Evolutionary conservation across 176 grass and related monocot genomes (phyloP).

Genomic region (Dactylis glomerata): DNA sequence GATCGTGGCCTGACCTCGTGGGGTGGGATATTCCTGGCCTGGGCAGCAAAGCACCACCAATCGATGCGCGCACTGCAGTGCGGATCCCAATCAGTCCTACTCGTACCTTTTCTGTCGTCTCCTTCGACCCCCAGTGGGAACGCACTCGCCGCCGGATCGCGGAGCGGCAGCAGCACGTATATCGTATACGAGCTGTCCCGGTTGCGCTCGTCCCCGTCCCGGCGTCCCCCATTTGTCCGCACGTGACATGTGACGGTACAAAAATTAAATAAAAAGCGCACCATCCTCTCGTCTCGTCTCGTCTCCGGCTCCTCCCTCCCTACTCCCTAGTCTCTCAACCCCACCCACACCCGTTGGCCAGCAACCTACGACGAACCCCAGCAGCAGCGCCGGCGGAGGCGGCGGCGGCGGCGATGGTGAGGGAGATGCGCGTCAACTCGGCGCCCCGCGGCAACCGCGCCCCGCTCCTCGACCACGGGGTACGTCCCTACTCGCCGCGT

Average conservation of each 20-base stretch:
- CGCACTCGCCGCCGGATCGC: neutral
- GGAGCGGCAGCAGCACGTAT: neutral
- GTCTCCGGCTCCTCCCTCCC: neutral
- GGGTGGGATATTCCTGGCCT: too few relatives aligned
- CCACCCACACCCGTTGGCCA: neutral
- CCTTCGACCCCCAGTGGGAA: neutral
- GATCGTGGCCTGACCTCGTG: too few relatives aligned
- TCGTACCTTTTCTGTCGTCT: neutral
- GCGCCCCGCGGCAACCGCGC: constrained; percentile 25
- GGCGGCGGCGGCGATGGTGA: constrained; percentile 39
- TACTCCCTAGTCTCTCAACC: neutral
- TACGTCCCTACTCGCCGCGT: neutral
- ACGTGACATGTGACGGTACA: constrained; percentile 7
- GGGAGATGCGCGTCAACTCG: constrained; percentile 55
- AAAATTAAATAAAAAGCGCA: neutral
- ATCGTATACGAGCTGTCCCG: neutral
- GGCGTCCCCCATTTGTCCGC: neutral
- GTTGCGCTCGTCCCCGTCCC: neutral
- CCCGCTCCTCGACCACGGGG: constrained; percentile 58
- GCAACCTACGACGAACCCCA: neutral
- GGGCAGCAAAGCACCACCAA: neutral
- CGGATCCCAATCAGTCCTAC: neutral
- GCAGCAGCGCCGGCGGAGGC: neutral
- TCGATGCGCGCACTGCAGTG: neutral
- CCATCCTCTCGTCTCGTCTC: neutral